phyloP scores from a whole-genome alignment of 768 basidiomycete species.

The Leccinum uliginosum region DNA sequence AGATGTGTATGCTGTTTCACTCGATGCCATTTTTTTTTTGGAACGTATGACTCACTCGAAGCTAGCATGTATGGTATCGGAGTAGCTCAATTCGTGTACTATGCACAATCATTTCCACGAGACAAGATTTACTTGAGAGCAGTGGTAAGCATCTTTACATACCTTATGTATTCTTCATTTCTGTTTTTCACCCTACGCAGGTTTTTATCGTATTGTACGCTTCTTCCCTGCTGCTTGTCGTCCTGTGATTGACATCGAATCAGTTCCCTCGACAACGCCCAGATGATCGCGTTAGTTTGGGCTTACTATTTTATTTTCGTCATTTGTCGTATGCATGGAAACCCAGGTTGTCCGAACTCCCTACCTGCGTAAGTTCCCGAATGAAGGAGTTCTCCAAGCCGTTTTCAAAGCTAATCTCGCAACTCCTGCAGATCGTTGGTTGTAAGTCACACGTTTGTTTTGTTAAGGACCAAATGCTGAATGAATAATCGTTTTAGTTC shows the following conservation, averaged over 20 bases:
- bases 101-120: conserved; percentile 13
- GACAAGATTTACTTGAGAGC: conserved; percentile 10
- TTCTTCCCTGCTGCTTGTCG: no score
- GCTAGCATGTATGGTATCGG: not conserved
- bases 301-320: conserved; percentile 4
- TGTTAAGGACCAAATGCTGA: not conserved
- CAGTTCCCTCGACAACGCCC: conserved; percentile 8
- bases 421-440: not conserved
- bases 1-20: conserved; percentile 7
- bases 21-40: not conserved
- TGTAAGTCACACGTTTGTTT: not conserved
- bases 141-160: conserved; percentile 6
- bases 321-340: conserved; percentile 3
- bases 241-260: not conserved
- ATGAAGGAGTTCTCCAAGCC: not conserved
- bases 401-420: not conserved
- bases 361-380: conserved; percentile 7
- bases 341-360: not conserved
- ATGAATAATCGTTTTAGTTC: not conserved
- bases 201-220: conserved; percentile 10
- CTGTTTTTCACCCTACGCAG: not conserved
- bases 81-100: conserved; percentile 1
- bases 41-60: not conserved
- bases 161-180: not conserved
- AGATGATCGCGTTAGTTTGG: not conserved